Evolutionary conservation across 805 yeast genomes (phyloP).

Genomic region (Ogataea salicorniae): DNA sequence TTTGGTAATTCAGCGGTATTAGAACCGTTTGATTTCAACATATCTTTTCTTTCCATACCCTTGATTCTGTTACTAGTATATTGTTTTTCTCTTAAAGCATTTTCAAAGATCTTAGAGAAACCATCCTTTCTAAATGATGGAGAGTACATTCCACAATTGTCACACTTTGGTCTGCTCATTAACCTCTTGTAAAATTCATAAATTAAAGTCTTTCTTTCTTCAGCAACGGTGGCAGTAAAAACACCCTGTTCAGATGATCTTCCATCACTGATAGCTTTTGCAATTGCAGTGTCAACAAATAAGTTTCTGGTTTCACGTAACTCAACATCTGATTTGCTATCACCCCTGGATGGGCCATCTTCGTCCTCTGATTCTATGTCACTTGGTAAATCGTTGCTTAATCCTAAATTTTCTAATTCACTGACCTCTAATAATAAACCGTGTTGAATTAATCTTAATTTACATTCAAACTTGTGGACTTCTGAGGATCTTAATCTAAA

Average conservation of each 20-base stretch:
- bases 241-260: slow-evolving; percentile 62
- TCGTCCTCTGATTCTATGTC: slow-evolving; percentile 47
- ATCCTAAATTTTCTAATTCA: slow-evolving; percentile 62
- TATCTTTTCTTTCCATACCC: slow-evolving; percentile 69
- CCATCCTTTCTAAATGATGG: slow-evolving; percentile 96
- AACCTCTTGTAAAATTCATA: slow-evolving; percentile 72
- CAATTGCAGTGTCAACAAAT: slow-evolving; percentile 67
- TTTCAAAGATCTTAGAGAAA: slow-evolving; percentile 84
- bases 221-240: slow-evolving; percentile 77
- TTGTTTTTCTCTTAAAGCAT: slow-evolving; percentile 78
- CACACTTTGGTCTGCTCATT: slow-evolving; percentile 80
- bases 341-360: slow-evolving; percentile 29
- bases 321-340: slow-evolving; percentile 29
- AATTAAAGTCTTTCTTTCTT: slow-evolving; percentile 72
- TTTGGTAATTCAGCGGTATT: slow-evolving; percentile 37
- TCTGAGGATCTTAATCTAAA: slow-evolving; percentile 69
- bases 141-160: slow-evolving; percentile 92
- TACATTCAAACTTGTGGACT: slow-evolving; percentile 71
- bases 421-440: slow-evolving; percentile 79
- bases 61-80: slow-evolving; percentile 73
- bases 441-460: slow-evolving; percentile 75
- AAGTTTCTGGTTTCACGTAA: slow-evolving; percentile 56
- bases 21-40: slow-evolving; percentile 40
- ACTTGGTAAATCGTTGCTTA: slow-evolving; percentile 32
- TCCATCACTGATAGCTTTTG: slow-evolving; percentile 71